phyloP scores from a whole-genome alignment of 2,329 filamentous ascomycete genomes.

The Claviceps sp. region DNA sequence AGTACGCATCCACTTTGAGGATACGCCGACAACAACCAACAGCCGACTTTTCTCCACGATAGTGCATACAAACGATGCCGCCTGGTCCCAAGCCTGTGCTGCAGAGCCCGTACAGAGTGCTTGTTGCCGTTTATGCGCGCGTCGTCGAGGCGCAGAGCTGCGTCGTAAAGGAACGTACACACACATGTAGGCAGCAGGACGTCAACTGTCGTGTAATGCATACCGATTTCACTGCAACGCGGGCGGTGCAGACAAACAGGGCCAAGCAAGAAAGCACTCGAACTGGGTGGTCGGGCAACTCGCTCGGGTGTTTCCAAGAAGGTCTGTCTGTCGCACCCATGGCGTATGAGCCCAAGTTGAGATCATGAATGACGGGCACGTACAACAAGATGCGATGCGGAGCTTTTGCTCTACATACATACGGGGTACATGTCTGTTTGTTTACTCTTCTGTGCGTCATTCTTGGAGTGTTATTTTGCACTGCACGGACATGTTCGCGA shows the following conservation, averaged over 20 bases:
- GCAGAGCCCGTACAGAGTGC: neutral
- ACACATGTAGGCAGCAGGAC: neutral
- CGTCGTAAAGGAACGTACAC: neutral
- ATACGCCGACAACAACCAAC: no score
- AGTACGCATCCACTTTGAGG: no score
- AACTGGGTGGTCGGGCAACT: neutral
- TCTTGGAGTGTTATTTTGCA: neutral
- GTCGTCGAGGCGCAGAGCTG: neutral
- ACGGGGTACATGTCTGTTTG: no score
- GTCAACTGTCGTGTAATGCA: neutral
- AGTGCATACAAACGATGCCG: no score
- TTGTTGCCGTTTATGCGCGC: neutral
- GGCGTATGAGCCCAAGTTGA: neutral
- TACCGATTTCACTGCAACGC: neutral
- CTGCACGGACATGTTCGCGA: constrained; percentile 1
- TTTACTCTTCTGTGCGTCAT: neutral
- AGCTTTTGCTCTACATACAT: neutral
- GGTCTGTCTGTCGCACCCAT: neutral
- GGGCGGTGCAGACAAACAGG: neutral
- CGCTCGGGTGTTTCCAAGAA: neutral
- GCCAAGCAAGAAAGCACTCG: neutral
- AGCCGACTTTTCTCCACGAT: no score
- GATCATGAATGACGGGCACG: neutral
- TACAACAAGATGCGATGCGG: neutral
- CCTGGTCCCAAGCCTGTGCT: no score